Conservation (phyloP, 345 rosid genomes). For the Mangifera indica region DNA sequence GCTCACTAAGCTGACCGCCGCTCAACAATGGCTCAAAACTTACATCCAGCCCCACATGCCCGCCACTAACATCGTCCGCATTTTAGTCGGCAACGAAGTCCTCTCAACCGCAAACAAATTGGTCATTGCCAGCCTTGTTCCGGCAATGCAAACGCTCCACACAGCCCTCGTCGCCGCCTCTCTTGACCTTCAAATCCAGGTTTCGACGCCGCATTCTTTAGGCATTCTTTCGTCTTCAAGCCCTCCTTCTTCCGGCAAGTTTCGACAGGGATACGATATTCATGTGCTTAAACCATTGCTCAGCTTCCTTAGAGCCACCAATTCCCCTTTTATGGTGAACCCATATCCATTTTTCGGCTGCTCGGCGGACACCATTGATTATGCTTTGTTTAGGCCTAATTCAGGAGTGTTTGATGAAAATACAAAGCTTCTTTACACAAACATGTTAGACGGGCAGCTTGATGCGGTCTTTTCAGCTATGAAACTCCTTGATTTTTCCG, state of each 20-base stretch:
- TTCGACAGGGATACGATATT: slow-evolving; percentile 58
- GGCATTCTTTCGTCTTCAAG: slow-evolving; percentile 64
- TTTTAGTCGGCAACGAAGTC: slow-evolving; percentile 87
- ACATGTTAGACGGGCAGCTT: slow-evolving; percentile 88
- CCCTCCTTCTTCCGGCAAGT: slow-evolving; percentile 73
- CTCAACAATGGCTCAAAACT: slow-evolving; percentile 61
- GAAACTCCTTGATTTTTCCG: slow-evolving; percentile 57
- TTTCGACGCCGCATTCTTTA: slow-evolving; percentile 81
- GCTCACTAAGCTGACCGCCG: slow-evolving; percentile 47
- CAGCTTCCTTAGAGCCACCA: slow-evolving; percentile 59
- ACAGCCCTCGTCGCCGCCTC: slow-evolving; percentile 57
- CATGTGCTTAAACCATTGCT: slow-evolving; percentile 72
- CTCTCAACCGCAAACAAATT: slow-evolving; percentile 50
- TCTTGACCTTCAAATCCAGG: slow-evolving; percentile 58
- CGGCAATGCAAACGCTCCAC: slow-evolving; percentile 75
- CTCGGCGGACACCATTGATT: slow-evolving; percentile 60
- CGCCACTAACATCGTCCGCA: slow-evolving; percentile 63
- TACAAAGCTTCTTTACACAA: slow-evolving; percentile 54
- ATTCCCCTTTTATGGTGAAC: slow-evolving; percentile 74
- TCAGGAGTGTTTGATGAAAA: slow-evolving; percentile 52
- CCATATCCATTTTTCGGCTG: slow-evolving; percentile 86
- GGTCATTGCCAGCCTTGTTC: slow-evolving; percentile 48
- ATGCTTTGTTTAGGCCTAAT: slow-evolving; percentile 69
- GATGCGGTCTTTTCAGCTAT: slow-evolving; percentile 84
- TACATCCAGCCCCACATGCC: slow-evolving; percentile 58